phyloP scores from a whole-genome alignment of 2,329 filamentous ascomycete genomes.

The Sarocladiaceae sp. region DNA sequence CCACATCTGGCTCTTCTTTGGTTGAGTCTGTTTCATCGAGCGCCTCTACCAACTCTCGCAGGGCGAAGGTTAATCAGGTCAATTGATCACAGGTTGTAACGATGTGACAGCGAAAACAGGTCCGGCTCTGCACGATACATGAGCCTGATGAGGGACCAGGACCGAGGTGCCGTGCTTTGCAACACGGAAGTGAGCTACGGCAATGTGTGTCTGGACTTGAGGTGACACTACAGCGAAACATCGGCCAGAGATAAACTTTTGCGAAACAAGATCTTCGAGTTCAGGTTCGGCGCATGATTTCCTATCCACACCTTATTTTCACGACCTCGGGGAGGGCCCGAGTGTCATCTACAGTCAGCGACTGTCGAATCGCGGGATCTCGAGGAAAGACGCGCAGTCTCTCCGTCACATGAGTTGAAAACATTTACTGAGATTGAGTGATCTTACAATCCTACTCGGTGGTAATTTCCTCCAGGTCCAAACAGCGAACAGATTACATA shows the following conservation, averaged over 20 bases:
- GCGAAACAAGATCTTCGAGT: neutral
- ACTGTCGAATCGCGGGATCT: no score
- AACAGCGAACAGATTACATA: no score
- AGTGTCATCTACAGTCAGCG: no score
- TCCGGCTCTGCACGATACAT: neutral
- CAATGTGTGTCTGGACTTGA: no score
- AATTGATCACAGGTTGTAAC: neutral
- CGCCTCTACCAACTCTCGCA: neutral
- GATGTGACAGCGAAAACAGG: neutral
- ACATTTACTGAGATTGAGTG: no score
- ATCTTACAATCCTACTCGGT: no score
- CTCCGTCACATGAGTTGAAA: no score
- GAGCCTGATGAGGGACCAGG: neutral
- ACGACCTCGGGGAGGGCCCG: neutral
- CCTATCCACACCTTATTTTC: neutral
- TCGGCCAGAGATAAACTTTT: neutral
- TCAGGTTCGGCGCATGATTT: neutral
- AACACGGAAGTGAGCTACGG: no score
- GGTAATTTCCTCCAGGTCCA: no score
- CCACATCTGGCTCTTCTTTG: conserved; percentile 1
- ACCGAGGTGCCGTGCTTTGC: conserved; percentile 2
- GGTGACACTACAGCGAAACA: neutral
- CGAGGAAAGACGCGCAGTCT: no score
- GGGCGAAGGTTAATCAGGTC: no score
- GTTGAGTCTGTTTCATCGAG: conserved; percentile 3